Evolutionary conservation across 176 grass and related monocot genomes (phyloP).

Genomic region (Themeda triandra): DNA sequence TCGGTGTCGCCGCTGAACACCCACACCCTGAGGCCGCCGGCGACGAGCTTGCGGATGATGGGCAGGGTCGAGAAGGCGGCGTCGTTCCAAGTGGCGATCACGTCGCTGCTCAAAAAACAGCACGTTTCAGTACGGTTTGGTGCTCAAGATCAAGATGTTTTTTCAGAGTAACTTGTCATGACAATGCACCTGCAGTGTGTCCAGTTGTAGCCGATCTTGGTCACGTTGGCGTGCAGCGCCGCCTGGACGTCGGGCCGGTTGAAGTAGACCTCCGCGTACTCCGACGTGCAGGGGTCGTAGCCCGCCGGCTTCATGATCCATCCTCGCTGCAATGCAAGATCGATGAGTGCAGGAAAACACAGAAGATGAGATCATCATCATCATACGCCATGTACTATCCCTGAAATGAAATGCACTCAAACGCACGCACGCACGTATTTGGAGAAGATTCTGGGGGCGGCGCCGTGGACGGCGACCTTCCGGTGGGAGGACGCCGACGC

Average conservation of each 20-base stretch:
- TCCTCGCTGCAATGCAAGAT: conserved; percentile 27
- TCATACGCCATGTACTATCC: too few species aligned
- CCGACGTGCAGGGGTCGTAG: conserved; percentile 64
- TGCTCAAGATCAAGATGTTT: background rate
- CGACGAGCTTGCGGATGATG: conserved; percentile 63
- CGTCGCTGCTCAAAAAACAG: conserved; percentile 24
- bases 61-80: conserved; percentile 48
- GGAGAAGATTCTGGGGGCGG: conserved; percentile 55
- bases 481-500: background rate
- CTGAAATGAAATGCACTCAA: background rate
- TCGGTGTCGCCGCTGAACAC: conserved; percentile 81
- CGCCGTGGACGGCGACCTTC: conserved; percentile 47
- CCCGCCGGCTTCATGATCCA: conserved; percentile 65
- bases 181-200: conserved; percentile 71
- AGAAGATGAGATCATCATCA: background rate
- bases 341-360: too few species aligned
- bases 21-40: conserved; percentile 61
- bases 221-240: conserved; percentile 87
- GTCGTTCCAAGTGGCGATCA: conserved; percentile 50
- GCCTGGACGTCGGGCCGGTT: conserved; percentile 86
- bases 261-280: conserved; percentile 64
- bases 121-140: background rate
- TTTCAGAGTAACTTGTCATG: background rate
- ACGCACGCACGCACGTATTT: conserved; percentile 62
- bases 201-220: conserved; percentile 77